Percentiles rank a stretch among this genome's conserved stretches.
Evolutionary conservation across 192 early-diverging fungal species (phyloP).

Genomic region (Backusella westeae): DNA sequence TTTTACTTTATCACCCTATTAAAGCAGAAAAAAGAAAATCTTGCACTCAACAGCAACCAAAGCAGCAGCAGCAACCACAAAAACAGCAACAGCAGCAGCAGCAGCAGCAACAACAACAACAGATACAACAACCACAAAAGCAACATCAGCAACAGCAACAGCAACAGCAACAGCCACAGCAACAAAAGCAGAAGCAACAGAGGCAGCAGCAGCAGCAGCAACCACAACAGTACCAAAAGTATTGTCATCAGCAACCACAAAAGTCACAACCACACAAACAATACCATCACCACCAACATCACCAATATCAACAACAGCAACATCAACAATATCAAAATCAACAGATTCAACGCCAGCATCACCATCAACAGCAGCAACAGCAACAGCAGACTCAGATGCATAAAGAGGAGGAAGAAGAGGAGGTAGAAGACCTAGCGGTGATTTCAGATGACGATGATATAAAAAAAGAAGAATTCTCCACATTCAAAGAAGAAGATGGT

Average conservation of each 20-base stretch:
- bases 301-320: not conserved
- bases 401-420: conserved; percentile 3
- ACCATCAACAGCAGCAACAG: not conserved
- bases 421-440: not conserved
- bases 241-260: not conserved
- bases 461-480: not conserved
- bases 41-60: not conserved
- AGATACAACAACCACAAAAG: not conserved
- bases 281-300: not conserved
- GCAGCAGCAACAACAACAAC: not conserved
- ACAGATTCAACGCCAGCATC: not conserved
- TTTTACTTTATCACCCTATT: not conserved
- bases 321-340: not conserved
- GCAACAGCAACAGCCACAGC: not conserved
- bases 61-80: not conserved
- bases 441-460: not conserved
- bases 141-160: not conserved
- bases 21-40: not conserved
- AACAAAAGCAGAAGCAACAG: not conserved
- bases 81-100: not conserved
- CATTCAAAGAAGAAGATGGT: conserved; percentile 18
- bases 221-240: not conserved
- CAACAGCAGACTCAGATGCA: not conserved
- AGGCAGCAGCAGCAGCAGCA: not conserved
- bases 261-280: not conserved